Conservation (phyloP, 805 yeast genomes). For the Wickerhamomyces pijperi region DNA sequence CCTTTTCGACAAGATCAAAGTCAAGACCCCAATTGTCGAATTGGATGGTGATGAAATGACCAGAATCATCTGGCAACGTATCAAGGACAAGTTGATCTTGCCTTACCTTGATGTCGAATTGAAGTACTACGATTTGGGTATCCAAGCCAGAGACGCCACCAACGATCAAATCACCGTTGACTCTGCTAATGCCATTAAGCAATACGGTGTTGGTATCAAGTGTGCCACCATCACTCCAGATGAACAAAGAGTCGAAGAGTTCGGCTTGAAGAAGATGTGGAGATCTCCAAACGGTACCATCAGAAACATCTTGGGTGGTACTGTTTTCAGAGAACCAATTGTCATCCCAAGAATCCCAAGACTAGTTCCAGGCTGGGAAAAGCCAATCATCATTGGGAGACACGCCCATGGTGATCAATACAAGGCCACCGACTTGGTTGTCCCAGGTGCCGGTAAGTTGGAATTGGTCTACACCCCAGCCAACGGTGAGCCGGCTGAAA, state of each 20-base stretch:
- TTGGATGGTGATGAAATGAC: slow-evolving; percentile 85
- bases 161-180: slow-evolving; percentile 67
- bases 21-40: slow-evolving; percentile 65
- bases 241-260: slow-evolving; percentile 69
- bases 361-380: slow-evolving; percentile 68
- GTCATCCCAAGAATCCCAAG: slow-evolving; percentile 71
- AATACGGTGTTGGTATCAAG: slow-evolving; percentile 73
- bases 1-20: slow-evolving; percentile 45
- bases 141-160: slow-evolving; percentile 58
- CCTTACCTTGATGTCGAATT: slow-evolving; percentile 67
- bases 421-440: slow-evolving; percentile 64
- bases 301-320: slow-evolving; percentile 71
- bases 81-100: slow-evolving; percentile 52
- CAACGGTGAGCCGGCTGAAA: slow-evolving; percentile 39
- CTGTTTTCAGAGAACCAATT: slow-evolving; percentile 78
- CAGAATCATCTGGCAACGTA: slow-evolving; percentile 69
- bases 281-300: slow-evolving; percentile 78
- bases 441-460: slow-evolving; percentile 56
- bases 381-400: slow-evolving; percentile 78
- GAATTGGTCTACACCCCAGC: slow-evolving; percentile 56
- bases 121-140: slow-evolving; percentile 66
- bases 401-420: slow-evolving; percentile 82
- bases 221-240: slow-evolving; percentile 85
- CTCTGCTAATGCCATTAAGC: slow-evolving; percentile 63
- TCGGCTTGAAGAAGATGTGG: slow-evolving; percentile 71